Percentiles rank a stretch among this genome's conserved stretches.
These are phyloP conservation scores for Fusarium papillatum DNA, from an alignment of 2,329 filamentous ascomycete species.

Conservation along the genomic window DNA sequence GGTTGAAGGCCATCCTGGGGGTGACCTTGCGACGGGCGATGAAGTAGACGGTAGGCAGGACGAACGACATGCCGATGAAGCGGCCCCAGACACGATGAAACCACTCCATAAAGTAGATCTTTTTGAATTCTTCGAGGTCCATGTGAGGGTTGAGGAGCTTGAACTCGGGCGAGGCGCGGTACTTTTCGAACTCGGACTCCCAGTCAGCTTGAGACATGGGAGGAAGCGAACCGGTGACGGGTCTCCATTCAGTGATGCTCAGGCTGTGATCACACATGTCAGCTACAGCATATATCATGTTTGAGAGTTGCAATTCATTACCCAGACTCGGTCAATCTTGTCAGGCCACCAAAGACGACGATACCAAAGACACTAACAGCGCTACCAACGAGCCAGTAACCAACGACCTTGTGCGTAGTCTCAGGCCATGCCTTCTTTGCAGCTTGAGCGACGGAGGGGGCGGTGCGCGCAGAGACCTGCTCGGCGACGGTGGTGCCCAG, in stretches of 20 bases:
- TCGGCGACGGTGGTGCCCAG: slow-evolving; percentile 43
- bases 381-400: slow-evolving; percentile 93
- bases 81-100: slow-evolving; percentile 94
- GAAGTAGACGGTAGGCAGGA: slow-evolving; percentile 91
- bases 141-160: slow-evolving; percentile 93
- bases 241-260: slow-evolving; percentile 99
- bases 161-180: slow-evolving; percentile 93
- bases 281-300: neutral
- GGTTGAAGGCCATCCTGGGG: slow-evolving; percentile 79
- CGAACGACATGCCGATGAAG: slow-evolving; percentile 90
- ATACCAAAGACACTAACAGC: slow-evolving; percentile 97
- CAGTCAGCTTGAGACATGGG: slow-evolving; percentile 85
- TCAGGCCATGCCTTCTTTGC: slow-evolving; percentile 65
- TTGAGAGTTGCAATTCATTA: slow-evolving; percentile 57
- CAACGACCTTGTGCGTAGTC: slow-evolving; percentile 81
- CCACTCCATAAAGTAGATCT: slow-evolving; percentile 99
- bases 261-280: slow-evolving; percentile 66
- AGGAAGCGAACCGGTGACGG: slow-evolving; percentile 92
- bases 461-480: slow-evolving; percentile 41
- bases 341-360: slow-evolving; percentile 94
- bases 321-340: slow-evolving; percentile 96
- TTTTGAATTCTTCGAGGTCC: slow-evolving; percentile 94
- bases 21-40: slow-evolving; percentile 85
- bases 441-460: slow-evolving; percentile 37
- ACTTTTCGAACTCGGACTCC: slow-evolving; percentile 94